Evolutionary conservation across 768 basidiomycete genomes (phyloP), one percentile per base, ranked within the genome.

Genomic region (Collybia mongolica): DNA sequence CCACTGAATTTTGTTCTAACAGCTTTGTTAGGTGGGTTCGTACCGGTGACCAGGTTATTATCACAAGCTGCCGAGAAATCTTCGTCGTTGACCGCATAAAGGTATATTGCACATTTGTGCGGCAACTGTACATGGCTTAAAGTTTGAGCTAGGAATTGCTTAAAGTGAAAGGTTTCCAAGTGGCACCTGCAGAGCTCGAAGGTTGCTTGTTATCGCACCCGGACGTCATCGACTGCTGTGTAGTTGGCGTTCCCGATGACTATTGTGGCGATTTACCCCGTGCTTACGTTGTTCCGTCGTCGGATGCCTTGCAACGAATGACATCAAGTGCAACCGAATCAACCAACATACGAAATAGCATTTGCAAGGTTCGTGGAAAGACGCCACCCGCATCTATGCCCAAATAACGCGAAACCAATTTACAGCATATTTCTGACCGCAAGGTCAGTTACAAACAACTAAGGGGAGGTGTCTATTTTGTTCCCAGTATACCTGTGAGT

Each of bases 231-330:
- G 79, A 84, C 38, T 72, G 72, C 2, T 86, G 86, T 54, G 85
- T 89, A 1, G 79, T 89, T 15, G 80, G 83, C 0, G 59, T 84
- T 24, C 80, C 79, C 6, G 82, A 90, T 58, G 86, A 87, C 7
- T 88, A 80, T 52, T 81, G 79, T 74, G 88, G 88, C 14, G 88
- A 90, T 60, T 66, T 86, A 5, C 88, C 88, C 0, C 60, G 87
- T 58, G 88, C 86, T 4, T 89, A 81, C 57, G 75, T 88, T 2
- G 82, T 81, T 1, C 71, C 86, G 2, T 72, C 67, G 5, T 55
- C 64, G 2, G 63, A 70, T 17, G 76, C 78, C 6, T 63, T 71
- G 2, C 44, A 65, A 44, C 68, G 69, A 22, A 61, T 72, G 53
- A 58, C 18, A 46, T 62, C 28, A 60, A 67, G 39, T 62, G 68